phyloP scores from a whole-genome alignment of 257 asterid genomes.

The Lithospermum erythrorhizon region DNA sequence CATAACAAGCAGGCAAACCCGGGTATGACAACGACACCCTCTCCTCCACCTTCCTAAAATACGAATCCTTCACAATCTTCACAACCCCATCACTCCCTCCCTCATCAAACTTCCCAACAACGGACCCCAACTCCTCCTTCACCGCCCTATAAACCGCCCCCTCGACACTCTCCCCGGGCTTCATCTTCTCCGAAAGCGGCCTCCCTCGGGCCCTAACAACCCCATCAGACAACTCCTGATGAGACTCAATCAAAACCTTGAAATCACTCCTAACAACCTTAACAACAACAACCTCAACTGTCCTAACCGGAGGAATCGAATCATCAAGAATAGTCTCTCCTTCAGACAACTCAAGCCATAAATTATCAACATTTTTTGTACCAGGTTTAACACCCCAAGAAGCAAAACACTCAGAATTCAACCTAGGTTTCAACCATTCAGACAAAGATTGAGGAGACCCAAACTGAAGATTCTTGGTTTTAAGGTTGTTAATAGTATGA shows the following conservation, averaged over 20 bases:
- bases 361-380: constrained; percentile 72
- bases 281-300: constrained; percentile 68
- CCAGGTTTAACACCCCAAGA: constrained; percentile 97
- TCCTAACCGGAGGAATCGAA: constrained; percentile 68
- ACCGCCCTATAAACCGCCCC: constrained; percentile 74
- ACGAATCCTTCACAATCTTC: constrained; percentile 47
- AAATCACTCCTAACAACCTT: constrained; percentile 42
- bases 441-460: constrained; percentile 79
- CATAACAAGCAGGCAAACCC: constrained; percentile 84
- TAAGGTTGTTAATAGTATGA: too few species aligned
- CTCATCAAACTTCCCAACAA: constrained; percentile 13
- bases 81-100: constrained; percentile 19
- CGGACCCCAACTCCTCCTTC: constrained; percentile 75
- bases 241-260: constrained; percentile 65
- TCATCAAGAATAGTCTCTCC: constrained; percentile 71
- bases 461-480: constrained; percentile 31
- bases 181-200: constrained; percentile 94
- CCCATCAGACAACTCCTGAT: constrained; percentile 78
- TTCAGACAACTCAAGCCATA: constrained; percentile 79
- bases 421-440: constrained; percentile 82
- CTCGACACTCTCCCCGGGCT: constrained; percentile 78
- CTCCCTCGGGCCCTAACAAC: constrained; percentile 46
- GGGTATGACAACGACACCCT: constrained; percentile 71
- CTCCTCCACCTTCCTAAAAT: constrained; percentile 75
- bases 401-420: constrained; percentile 57